phyloP scores from a whole-genome alignment of 2,329 filamentous ascomycete species.

The Hyphodiscus sp. region DNA sequence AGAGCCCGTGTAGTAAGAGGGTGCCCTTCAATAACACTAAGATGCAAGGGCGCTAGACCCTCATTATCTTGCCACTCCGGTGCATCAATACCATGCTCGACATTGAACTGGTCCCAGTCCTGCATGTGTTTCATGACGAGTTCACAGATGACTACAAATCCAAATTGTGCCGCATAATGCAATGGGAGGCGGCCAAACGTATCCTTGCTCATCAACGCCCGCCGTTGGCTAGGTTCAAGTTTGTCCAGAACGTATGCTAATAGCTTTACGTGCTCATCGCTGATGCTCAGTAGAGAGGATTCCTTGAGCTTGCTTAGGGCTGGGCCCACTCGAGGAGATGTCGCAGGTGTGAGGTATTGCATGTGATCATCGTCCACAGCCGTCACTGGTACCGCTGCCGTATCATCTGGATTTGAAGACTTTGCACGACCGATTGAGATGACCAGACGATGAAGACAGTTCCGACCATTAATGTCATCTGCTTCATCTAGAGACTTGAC shows the following conservation, averaged over 20 bases:
- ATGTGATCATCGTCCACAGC: constrained; percentile 39
- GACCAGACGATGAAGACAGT: constrained; percentile 86
- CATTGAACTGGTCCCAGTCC: constrained; percentile 80
- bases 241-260: constrained; percentile 57
- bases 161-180: constrained; percentile 92
- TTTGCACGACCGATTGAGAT: constrained; percentile 80
- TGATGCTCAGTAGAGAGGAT: constrained; percentile 55
- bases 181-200: constrained; percentile 77
- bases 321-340: constrained; percentile 57
- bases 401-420: constrained; percentile 34
- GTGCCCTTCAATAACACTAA: constrained; percentile 88
- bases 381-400: constrained; percentile 30
- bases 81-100: constrained; percentile 79
- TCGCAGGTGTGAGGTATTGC: constrained; percentile 71
- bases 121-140: constrained; percentile 85
- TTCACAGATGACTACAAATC: constrained; percentile 84
- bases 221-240: constrained; percentile 60
- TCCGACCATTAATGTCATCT: constrained; percentile 89
- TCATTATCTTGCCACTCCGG: constrained; percentile 87
- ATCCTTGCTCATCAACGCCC: constrained; percentile 63
- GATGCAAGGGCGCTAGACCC: constrained; percentile 82
- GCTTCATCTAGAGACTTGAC: constrained; percentile 72
- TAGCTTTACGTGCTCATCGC: constrained; percentile 71
- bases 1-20: constrained; percentile 76
- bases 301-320: constrained; percentile 61